These are phyloP conservation scores for Eucalyptus curtisii DNA, from an alignment of 345 rosid genomes.

Conservation along the genomic window DNA sequence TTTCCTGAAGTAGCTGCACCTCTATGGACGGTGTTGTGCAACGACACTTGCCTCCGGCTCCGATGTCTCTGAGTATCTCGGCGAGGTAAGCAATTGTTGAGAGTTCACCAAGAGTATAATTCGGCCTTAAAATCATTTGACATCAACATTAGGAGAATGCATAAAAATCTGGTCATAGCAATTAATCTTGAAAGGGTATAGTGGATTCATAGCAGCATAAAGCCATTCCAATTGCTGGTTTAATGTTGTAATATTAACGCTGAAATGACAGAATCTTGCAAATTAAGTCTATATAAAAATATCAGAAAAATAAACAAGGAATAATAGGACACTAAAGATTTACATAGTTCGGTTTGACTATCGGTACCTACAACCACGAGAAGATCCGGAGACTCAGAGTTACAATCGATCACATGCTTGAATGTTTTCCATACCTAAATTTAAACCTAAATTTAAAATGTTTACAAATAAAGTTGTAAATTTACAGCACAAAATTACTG, in stretches of 20 bases:
- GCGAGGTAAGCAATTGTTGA: not conserved
- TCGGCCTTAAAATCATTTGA: not conserved
- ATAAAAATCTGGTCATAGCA: not conserved
- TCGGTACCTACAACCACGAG: too few species aligned
- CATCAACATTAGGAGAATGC: not conserved
- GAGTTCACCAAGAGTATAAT: not conserved
- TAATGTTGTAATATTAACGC: too few species aligned
- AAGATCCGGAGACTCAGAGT: fast-evolving
- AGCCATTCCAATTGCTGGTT: not conserved
- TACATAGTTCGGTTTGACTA: too few species aligned
- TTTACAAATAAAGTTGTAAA: too few species aligned
- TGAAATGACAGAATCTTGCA: too few species aligned
- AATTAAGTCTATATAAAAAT: too few species aligned
- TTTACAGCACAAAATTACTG: too few species aligned
- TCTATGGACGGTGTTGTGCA: not conserved
- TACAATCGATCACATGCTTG: too few species aligned
- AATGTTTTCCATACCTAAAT: too few species aligned
- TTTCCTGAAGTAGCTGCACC: not conserved
- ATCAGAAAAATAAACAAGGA: too few species aligned
- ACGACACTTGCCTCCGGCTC: not conserved
- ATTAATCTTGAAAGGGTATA: not conserved
- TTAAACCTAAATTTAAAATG: too few species aligned
- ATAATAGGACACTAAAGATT: too few species aligned
- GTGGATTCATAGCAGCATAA: not conserved
- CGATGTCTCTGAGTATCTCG: not conserved